phyloP scores from a whole-genome alignment of 805 yeast species.

The Pachysolen tannophilus region DNA sequence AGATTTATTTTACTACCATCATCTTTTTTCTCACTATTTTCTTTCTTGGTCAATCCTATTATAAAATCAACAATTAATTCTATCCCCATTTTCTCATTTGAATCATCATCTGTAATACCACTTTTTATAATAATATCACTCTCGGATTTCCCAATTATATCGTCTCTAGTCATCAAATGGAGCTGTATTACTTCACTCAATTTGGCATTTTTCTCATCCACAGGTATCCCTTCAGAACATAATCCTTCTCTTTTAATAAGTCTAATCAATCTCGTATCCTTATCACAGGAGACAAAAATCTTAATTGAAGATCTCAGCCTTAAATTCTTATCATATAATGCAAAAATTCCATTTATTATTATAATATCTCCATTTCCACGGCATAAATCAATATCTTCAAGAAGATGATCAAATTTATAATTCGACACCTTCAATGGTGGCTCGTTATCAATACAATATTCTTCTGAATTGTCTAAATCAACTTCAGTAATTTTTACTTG shows the following conservation, averaged over 20 bases:
- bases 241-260: constrained; percentile 44
- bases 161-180: constrained; percentile 7
- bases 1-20: constrained; percentile 5
- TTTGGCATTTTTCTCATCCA: background rate
- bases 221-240: constrained; percentile 1
- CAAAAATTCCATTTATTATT: constrained; percentile 73
- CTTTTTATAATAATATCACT: constrained; percentile 8
- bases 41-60: constrained; percentile 2
- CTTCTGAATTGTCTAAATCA: constrained; percentile 15
- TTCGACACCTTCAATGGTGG: constrained; percentile 35
- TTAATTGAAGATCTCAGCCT: constrained; percentile 52
- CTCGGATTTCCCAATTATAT: constrained; percentile 7
- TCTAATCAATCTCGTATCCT: constrained; percentile 77
- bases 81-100: constrained; percentile 4
- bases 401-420: constrained; percentile 18
- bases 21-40: no score
- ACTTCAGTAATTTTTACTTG: constrained; percentile 14
- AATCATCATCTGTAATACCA: constrained; percentile 4
- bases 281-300: constrained; percentile 76
- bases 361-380: constrained; percentile 22
- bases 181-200: constrained; percentile 2
- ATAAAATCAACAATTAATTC: constrained; percentile 8
- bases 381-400: constrained; percentile 10
- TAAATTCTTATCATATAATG: constrained; percentile 55
- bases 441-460: constrained; percentile 8